Percentiles rank a stretch among this genome's conserved stretches.
These are phyloP conservation scores for Cryphonectria nitschkei DNA, from an alignment of 2,329 filamentous ascomycete species.

Conservation along the genomic window DNA sequence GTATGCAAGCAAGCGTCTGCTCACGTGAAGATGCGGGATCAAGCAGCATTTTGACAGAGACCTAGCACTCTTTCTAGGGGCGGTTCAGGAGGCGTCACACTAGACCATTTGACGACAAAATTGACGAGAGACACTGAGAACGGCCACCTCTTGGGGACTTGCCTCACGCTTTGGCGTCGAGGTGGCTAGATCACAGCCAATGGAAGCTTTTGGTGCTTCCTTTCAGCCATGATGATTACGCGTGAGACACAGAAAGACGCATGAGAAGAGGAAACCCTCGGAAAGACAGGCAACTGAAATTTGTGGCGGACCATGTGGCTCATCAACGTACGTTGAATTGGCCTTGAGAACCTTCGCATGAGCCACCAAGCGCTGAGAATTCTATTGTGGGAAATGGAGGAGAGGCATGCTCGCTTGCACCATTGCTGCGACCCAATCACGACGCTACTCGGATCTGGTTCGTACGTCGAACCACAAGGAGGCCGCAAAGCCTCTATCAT, in stretches of 20 bases:
- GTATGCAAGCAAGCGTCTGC: slow-evolving; percentile 1
- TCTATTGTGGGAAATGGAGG: background rate
- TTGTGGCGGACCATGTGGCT: background rate
- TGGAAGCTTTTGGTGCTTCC: background rate
- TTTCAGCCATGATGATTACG: background rate
- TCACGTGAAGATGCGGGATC: background rate
- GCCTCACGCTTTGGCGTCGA: slow-evolving; percentile 1
- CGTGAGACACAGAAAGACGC: slow-evolving; percentile 5
- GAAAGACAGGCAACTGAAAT: background rate
- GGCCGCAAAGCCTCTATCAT: slow-evolving; percentile 8
- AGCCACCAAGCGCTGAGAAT: background rate
- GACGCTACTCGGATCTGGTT: background rate
- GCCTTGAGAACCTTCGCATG: background rate
- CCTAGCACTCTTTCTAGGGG: background rate
- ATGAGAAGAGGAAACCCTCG: background rate
- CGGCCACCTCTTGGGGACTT: background rate
- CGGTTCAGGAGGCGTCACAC: slow-evolving; percentile 32
- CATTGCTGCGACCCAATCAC: background rate
- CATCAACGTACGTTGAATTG: background rate
- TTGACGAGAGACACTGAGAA: slow-evolving; percentile 40
- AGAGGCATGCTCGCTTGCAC: slow-evolving; percentile 13
- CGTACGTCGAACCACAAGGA: slow-evolving; percentile 17
- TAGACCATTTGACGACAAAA: slow-evolving; percentile 45
- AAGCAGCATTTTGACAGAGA: background rate
- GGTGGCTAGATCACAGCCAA: background rate